phyloP scores from a whole-genome alignment of 1,284 basidiomycete species.

The Puccinia coronata region DNA sequence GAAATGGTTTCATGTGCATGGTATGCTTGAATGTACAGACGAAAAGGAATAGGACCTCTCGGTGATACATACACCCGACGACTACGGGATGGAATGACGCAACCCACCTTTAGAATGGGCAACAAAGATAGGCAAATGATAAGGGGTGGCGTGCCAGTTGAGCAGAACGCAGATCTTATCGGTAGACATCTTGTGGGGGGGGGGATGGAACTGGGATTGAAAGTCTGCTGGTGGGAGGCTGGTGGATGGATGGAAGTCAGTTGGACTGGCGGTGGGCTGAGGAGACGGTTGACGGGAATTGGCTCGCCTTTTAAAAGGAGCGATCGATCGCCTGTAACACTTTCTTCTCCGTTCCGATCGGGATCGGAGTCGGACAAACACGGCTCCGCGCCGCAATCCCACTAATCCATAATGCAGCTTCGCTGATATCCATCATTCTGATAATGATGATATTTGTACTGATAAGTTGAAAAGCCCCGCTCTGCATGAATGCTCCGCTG shows the following conservation, averaged over 20 bases:
- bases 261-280: too few species aligned
- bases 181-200: slow-evolving; percentile 33
- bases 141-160: slow-evolving; percentile 58
- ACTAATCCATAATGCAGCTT: neutral
- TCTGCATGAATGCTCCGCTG: too few species aligned
- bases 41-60: neutral
- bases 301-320: too few species aligned
- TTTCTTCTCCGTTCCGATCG: slow-evolving; percentile 15
- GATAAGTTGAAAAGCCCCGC: too few species aligned
- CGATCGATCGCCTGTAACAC: neutral
- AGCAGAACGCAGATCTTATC: slow-evolving; percentile 48
- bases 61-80: too few species aligned
- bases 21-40: neutral
- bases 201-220: neutral
- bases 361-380: slow-evolving; percentile 19
- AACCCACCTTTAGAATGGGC: slow-evolving; percentile 57
- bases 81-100: too few species aligned
- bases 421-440: too few species aligned
- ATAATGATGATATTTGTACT: too few species aligned
- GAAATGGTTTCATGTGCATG: neutral
- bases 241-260: neutral
- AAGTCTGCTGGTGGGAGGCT: neutral
- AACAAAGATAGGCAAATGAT: slow-evolving; percentile 60
- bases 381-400: neutral
- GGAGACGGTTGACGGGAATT: too few species aligned